These are phyloP conservation scores for Triticum monococcum DNA, from an alignment of 176 grass and related monocot genomes.

Conservation along the genomic window DNA sequence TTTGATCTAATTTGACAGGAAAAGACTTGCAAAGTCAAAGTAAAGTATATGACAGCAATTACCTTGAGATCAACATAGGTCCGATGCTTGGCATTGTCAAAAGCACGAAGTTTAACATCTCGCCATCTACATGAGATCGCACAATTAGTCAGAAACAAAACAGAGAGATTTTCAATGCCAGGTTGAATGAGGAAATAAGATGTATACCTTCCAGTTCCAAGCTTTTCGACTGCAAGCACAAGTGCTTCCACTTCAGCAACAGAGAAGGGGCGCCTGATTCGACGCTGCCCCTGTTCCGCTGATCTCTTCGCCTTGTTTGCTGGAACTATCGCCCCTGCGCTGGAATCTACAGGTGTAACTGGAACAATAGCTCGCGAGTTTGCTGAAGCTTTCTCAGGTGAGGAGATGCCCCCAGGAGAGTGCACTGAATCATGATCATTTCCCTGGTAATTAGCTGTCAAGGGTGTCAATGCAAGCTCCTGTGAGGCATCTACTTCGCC, in stretches of 20 bases:
- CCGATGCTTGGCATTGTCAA: conserved; percentile 92
- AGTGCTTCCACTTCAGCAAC: conserved; percentile 96
- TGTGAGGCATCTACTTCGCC: conserved; percentile 42
- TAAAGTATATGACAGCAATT: conserved; percentile 28
- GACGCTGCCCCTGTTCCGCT: conserved; percentile 72
- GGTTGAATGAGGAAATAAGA: conserved; percentile 12
- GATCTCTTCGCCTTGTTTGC: conserved; percentile 61
- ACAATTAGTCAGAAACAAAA: conserved; percentile 39
- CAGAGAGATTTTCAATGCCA: background rate
- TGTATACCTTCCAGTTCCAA: conserved; percentile 95
- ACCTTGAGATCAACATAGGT: conserved; percentile 99
- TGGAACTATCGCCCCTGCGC: conserved; percentile 46
- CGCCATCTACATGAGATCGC: conserved; percentile 66
- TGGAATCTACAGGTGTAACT: conserved; percentile 39
- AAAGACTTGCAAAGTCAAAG: background rate
- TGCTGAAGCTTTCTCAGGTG: conserved; percentile 56
- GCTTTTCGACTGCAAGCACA: conserved; percentile 91
- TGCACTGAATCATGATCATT: conserved; percentile 73
- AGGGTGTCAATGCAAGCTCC: conserved; percentile 54
- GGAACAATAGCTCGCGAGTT: conserved; percentile 52
- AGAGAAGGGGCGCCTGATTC: conserved; percentile 91
- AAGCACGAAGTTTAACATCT: conserved; percentile 93
- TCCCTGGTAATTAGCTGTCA: conserved; percentile 57
- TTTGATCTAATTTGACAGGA: conserved; percentile 27
- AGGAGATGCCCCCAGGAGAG: conserved; percentile 46